phyloP scores from a whole-genome alignment of 2,329 filamentous ascomycete genomes.

The Nectriaceae sp. region DNA sequence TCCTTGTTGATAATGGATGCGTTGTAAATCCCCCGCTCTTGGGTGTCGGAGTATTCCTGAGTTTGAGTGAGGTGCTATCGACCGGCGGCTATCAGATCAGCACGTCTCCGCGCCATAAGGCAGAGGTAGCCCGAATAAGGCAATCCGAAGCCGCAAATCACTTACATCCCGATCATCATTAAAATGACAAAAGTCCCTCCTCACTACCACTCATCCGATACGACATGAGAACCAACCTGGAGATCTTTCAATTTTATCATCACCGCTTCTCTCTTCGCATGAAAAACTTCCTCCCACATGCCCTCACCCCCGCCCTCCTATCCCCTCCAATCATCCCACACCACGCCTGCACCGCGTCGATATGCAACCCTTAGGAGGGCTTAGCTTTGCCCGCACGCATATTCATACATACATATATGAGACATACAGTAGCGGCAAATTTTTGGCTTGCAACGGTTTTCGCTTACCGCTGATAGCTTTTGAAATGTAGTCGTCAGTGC shows the following conservation, averaged over 20 bases:
- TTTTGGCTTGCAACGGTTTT: neutral
- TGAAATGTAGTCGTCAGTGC: neutral
- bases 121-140: neutral
- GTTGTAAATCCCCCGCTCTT: slow-evolving; percentile 9
- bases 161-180: neutral
- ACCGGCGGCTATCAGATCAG: no score
- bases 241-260: neutral
- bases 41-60: neutral
- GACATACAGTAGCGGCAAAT: neutral
- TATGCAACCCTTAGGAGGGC: neutral
- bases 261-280: neutral
- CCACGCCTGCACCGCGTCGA: slow-evolving; percentile 6
- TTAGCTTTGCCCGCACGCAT: neutral
- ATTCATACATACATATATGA: neutral
- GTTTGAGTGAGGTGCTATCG: no score
- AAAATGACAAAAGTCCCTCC: neutral
- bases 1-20: slow-evolving; percentile 6
- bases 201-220: neutral
- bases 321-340: slow-evolving; percentile 18
- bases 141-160: neutral
- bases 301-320: slow-evolving; percentile 7
- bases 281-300: neutral
- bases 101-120: no score
- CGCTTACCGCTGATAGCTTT: neutral
- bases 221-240: neutral